Evolutionary conservation across 2,329 filamentous ascomycete species (phyloP), one percentile per base, ranked within the genome.

Genomic region (Colletotrichum lupini): DNA sequence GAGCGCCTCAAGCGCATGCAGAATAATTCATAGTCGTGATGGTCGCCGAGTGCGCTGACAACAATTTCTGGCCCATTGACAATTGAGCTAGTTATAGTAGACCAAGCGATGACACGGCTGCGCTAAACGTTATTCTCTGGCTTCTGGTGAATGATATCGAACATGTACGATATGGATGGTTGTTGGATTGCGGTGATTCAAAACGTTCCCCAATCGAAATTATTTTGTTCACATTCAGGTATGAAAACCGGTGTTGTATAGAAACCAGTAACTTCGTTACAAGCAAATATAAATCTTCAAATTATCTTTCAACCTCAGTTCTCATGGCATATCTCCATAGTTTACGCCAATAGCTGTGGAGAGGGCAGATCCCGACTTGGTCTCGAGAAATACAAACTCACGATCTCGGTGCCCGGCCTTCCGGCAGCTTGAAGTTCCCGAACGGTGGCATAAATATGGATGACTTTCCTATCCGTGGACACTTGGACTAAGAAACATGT

Each of bases 1-100:
- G 95, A 96, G 85, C 91, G 96, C 79, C 88, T 98, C 73, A 91
- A 89, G 83, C 88, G 88, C 78, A 87, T 95, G 88, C 88, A 90
- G 77, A 84, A 78, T n/a, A 79, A 81, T 53, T 77, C 78, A 42
- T 80, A 52, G 65, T 37, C 11, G 14, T 30, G n/a, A 35, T 35
- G 1, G 28, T n/a, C 42, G 42, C 42, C 16, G 19, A 35, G 16
- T 28, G 16, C 30, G 5, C 12, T 28, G 46, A 14, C 4, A n/a
- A 7, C 19, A 6, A 46, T 46, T 5, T 42, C 12, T 35, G 35
- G 12, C 12, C 35, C 35, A 5, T 42, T 7, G 19, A 22, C 42
- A 22, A 9, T 49, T n/a, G 19, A 3, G 5, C 8, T 35, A 49
- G 7, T n/a, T 19, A 19, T 22, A 49, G 11, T 5, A 22, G 19